Evolutionary conservation across 129 eudicot genomes (phyloP).

Genomic region (Kitagawia praeruptora): DNA sequence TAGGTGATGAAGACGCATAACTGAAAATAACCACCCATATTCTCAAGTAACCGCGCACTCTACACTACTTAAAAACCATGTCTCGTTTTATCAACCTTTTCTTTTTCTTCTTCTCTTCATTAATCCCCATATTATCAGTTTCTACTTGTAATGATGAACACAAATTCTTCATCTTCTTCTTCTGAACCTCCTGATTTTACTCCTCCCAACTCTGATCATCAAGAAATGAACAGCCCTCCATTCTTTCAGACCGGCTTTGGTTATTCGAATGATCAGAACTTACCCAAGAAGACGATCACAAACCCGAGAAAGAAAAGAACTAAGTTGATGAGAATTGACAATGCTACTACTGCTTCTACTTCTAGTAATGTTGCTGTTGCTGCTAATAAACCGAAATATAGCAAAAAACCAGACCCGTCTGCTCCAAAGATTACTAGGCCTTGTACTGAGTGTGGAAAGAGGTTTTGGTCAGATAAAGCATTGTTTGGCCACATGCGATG

Average conservation of each 20-base stretch:
- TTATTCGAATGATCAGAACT: conserved; percentile 17
- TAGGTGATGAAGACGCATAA: conserved; percentile 19
- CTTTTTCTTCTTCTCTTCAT: conserved; percentile 3
- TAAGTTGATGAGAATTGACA: conserved; percentile 21
- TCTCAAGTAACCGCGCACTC: conserved; percentile 33
- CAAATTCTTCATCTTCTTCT: not conserved
- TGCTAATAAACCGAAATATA: conserved; percentile 24
- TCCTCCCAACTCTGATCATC: conserved; percentile 17
- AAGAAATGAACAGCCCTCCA: not conserved
- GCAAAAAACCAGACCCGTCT: conserved; percentile 51
- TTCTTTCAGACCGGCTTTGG: not conserved
- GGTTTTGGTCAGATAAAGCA: conserved; percentile 81
- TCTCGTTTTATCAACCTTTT: conserved; percentile 22
- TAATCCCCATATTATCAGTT: not conserved
- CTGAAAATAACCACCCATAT: conserved; percentile 43
- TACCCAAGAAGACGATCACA: conserved; percentile 10
- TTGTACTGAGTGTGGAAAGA: conserved; percentile 72
- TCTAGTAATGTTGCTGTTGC: not conserved
- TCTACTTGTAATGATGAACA: not conserved
- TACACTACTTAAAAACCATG: conserved; percentile 18
- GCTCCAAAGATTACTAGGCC: conserved; percentile 63
- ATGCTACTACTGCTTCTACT: conserved; percentile 7
- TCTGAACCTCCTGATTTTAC: conserved; percentile 16
- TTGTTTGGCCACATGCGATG: conserved; percentile 94
- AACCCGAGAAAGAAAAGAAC: conserved; percentile 40